Conservation (phyloP, 1,284 basidiomycete genomes). For the Hypsizygus ulmarius region DNA sequence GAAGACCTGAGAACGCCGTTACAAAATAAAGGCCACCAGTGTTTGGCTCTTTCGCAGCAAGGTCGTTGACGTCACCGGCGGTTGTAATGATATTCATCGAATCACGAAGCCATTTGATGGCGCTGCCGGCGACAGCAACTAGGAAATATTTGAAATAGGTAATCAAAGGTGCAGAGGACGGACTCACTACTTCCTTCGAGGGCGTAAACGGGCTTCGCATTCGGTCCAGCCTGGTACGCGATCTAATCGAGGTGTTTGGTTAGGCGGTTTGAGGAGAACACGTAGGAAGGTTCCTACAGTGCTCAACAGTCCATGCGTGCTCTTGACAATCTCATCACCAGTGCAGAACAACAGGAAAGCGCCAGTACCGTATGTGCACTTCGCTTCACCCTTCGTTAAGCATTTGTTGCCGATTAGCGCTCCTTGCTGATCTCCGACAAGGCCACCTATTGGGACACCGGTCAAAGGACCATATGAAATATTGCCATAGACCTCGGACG, state of each 20-base stretch:
- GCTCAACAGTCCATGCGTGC: conserved; percentile 83
- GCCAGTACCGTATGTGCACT: conserved; percentile 96
- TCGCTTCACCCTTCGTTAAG: conserved; percentile 79
- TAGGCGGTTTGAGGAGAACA: not conserved
- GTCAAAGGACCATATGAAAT: conserved; percentile 68
- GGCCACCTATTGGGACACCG: conserved; percentile 84
- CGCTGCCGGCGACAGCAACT: conserved; percentile 94
- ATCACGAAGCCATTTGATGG: conserved; percentile 96
- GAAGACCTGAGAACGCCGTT: conserved; percentile 90
- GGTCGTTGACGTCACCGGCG: conserved; percentile 81
- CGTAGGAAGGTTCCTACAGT: conserved; percentile 53
- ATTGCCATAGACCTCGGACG: conserved; percentile 89
- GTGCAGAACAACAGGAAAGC: conserved; percentile 96
- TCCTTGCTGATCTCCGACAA: conserved; percentile 96
- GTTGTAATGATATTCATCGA: conserved; percentile 82
- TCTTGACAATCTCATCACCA: conserved; percentile 82
- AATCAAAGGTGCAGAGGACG: not conserved
- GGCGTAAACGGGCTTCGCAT: conserved; percentile 83
- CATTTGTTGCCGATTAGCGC: conserved; percentile 98
- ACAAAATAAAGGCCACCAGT: conserved; percentile 98
- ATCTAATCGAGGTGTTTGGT: conserved; percentile 48
- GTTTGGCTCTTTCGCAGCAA: conserved; percentile 77
- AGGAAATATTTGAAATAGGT: conserved; percentile 4
- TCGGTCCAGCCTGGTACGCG: conserved; percentile 88
- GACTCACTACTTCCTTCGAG: conserved; percentile 88